Percentiles rank a stretch among this genome's conserved stretches.
These are phyloP conservation scores for Auxenochlorella pyrenoidosa DNA, from an alignment of 139 green algal species.

Conservation along the genomic window DNA sequence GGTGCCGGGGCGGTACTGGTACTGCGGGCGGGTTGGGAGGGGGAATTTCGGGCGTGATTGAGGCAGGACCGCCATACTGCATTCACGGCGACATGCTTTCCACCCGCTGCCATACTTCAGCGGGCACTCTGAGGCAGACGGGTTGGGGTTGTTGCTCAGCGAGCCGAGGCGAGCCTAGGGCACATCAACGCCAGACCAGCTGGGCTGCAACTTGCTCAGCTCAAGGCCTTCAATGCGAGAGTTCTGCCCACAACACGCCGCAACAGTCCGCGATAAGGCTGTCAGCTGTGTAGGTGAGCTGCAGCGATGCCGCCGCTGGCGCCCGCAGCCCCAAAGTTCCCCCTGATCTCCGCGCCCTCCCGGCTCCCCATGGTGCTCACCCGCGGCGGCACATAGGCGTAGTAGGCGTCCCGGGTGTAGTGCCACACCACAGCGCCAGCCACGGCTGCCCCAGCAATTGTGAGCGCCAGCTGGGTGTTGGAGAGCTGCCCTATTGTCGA, in stretches of 20 bases:
- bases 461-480: constrained; percentile 14
- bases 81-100: no score
- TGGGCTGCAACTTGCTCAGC: no score
- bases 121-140: no score
- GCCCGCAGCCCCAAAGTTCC: not conserved
- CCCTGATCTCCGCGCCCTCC: not conserved
- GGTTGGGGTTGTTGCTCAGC: no score
- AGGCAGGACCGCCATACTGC: not conserved
- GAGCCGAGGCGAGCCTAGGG: no score
- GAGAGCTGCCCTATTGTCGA: not conserved
- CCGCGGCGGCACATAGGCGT: constrained; percentile 44
- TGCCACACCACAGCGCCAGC: constrained; percentile 42
- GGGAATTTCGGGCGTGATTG: not conserved
- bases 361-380: not conserved
- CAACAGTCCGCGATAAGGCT: no score
- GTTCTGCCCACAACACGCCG: no score
- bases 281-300: not conserved
- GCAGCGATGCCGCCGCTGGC: not conserved
- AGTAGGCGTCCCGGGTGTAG: constrained; percentile 43
- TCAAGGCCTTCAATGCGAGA: no score
- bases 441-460: constrained; percentile 1
- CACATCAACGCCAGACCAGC: no score
- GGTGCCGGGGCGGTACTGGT: constrained; percentile 91
- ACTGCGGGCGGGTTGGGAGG: constrained; percentile 73
- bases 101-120: no score